phyloP scores from a whole-genome alignment of 1,139 yeast species.

The Pneumocystis canis region DNA sequence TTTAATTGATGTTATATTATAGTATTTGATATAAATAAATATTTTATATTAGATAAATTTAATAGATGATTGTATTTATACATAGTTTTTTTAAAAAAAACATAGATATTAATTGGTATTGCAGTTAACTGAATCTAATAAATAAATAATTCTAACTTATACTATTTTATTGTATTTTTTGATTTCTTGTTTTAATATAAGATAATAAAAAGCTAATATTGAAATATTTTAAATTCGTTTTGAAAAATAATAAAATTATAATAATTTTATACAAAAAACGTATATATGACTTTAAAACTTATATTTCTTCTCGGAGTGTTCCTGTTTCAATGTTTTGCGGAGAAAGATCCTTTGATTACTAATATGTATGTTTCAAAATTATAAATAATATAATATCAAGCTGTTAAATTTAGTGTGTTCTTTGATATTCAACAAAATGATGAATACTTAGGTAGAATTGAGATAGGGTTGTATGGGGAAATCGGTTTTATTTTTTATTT shows the following conservation, averaged over 20 bases:
- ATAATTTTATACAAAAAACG: background rate
- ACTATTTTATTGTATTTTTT: too few relatives aligned
- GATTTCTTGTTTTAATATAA: too few relatives aligned
- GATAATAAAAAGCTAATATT: too few relatives aligned
- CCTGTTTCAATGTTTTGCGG: background rate
- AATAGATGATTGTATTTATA: too few relatives aligned
- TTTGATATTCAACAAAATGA: conserved; percentile 80
- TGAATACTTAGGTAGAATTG: conserved; percentile 51
- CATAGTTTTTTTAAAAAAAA: too few relatives aligned
- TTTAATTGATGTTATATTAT: too few relatives aligned
- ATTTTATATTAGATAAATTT: too few relatives aligned
- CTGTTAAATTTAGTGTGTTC: conserved; percentile 33
- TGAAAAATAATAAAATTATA: background rate
- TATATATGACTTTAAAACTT: background rate
- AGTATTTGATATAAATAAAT: too few relatives aligned
- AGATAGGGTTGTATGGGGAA: conserved; percentile 69
- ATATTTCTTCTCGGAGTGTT: background rate
- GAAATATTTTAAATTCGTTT: background rate
- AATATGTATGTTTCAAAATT: conserved; percentile 11
- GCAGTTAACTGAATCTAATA: too few relatives aligned
- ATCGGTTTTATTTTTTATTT: conserved; percentile 29
- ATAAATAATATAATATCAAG: background rate
- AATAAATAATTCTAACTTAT: too few relatives aligned
- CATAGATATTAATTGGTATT: too few relatives aligned
- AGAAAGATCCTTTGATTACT: conserved; percentile 12